phyloP scores from a whole-genome alignment of 371 early-diverging fungal species.

The Nematocida ausubeli region DNA sequence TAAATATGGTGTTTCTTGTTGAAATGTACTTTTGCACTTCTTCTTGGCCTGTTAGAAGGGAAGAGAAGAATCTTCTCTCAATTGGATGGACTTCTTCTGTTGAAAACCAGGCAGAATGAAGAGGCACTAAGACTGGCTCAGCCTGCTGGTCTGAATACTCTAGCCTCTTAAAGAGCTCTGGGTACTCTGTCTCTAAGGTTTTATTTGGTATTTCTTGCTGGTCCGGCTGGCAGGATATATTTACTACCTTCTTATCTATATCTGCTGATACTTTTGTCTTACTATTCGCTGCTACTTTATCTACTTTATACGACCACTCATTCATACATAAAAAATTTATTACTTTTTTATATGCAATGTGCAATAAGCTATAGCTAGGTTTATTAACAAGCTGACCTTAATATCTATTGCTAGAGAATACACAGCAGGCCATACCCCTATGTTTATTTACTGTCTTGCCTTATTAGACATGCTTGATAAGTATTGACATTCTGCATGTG shows the following conservation, averaged over 20 bases:
- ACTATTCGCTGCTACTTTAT: conserved; percentile 37
- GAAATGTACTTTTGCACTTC: conserved; percentile 17
- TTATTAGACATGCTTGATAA: no score
- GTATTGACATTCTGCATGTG: no score
- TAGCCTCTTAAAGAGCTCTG: conserved; percentile 42
- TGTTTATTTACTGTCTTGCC: no score
- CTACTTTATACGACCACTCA: conserved; percentile 36
- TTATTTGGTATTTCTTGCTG: not conserved
- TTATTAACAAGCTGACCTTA: no score
- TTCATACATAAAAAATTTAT: conserved; percentile 53
- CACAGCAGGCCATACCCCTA: no score
- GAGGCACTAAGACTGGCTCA: conserved; percentile 68
- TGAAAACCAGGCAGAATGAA: conserved; percentile 86
- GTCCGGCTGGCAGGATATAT: conserved; percentile 7
- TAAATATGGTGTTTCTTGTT: conserved; percentile 42
- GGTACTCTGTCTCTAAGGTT: conserved; percentile 10
- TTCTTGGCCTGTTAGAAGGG: conserved; percentile 12
- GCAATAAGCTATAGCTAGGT: no score
- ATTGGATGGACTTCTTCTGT: conserved; percentile 77
- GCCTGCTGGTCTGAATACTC: not conserved
- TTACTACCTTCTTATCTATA: conserved; percentile 31
- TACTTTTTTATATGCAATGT: not conserved
- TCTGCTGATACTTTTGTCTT: conserved; percentile 17
- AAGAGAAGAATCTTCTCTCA: conserved; percentile 75
- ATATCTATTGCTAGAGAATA: no score